Evolutionary conservation across 1,139 yeast species (phyloP), one percentile per base, ranked within the genome.

Genomic region (Pichia sp.): DNA sequence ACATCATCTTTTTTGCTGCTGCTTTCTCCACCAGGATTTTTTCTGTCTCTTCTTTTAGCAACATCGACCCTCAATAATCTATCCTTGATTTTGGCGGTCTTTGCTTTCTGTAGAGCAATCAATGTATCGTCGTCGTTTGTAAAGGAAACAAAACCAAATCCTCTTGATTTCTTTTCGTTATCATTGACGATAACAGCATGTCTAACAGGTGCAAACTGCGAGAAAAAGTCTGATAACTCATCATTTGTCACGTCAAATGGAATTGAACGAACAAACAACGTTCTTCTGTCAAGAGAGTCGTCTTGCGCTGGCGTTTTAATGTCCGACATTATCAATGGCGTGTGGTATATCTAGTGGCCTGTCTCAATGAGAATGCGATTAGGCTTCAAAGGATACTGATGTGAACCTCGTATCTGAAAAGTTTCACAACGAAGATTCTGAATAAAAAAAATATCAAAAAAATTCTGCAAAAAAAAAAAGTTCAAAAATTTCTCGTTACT

Each of bases 121-220:
- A 80, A 70, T 0, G 97, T 88, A 68, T 95, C 99, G 50, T 89
- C 96, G 59, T 89, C 92, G 57, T 81, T 74, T 2, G 89, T 82
- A 70, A 95, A 93, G 49, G 96, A 86, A 16, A 90, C 99, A 70
- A 95, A 95, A 6, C 99, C 99, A 71, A 90, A 95, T 1, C 99
- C 98, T 70, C 95, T 80, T 5, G 96, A 88, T 50, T 81, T 75
- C 50, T 87, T 81, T 49, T 86, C 82, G 13, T 78, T 75, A 68
- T 93, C 97, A 48, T 78, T 87, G 29, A 95, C 99, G 51, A 93
- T 81, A 51, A 90, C 95, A 4, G 98, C 96, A 71, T 93, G 99
- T 71, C 87, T 90, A 13, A 93, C 95, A 4, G 99, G 99, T 1
- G 90, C 95, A 70, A 90, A 86, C 61, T 90, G 90, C 1, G 98